phyloP scores from a whole-genome alignment of 169 alveolate genomes.

The Plasmodium inui region DNA sequence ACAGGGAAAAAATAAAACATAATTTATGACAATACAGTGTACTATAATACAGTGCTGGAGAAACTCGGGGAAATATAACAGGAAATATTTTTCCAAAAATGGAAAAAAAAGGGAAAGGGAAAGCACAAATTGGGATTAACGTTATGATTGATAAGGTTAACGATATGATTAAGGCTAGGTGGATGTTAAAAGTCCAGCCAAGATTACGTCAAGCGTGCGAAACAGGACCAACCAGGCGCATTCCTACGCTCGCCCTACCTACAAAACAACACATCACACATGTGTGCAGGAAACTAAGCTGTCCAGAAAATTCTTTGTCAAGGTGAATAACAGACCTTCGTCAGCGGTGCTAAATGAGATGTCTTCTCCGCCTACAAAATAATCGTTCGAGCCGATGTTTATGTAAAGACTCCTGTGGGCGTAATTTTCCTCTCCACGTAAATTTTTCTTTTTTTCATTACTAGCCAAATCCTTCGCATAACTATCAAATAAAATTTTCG shows the following conservation, averaged over 20 bases:
- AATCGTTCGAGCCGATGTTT: slow-evolving; percentile 32
- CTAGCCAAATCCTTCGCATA: background rate
- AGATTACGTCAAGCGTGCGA: background rate
- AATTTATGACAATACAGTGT: background rate
- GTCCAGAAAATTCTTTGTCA: slow-evolving; percentile 36
- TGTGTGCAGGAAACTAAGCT: slow-evolving; percentile 41
- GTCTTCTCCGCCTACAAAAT: slow-evolving; percentile 8
- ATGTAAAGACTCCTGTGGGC: slow-evolving; percentile 23
- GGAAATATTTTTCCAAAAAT: background rate
- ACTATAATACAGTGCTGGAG: background rate
- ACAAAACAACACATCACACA: background rate
- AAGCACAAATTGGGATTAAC: background rate
- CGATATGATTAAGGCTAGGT: background rate
- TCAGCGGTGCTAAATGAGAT: background rate
- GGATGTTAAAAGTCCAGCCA: background rate
- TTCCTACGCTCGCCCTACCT: background rate
- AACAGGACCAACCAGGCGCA: background rate
- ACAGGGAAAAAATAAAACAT: background rate
- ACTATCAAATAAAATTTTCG: slow-evolving; percentile 1
- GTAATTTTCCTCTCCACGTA: slow-evolving; percentile 13
- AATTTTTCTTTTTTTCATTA: background rate
- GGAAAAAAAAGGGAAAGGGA: background rate
- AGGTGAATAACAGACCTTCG: slow-evolving; percentile 21
- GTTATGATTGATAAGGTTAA: no score
- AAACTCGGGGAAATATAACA: background rate